These are phyloP conservation scores for Fraxinus latifolia DNA, from an alignment of 305 asterid species.

Conservation along the genomic window DNA sequence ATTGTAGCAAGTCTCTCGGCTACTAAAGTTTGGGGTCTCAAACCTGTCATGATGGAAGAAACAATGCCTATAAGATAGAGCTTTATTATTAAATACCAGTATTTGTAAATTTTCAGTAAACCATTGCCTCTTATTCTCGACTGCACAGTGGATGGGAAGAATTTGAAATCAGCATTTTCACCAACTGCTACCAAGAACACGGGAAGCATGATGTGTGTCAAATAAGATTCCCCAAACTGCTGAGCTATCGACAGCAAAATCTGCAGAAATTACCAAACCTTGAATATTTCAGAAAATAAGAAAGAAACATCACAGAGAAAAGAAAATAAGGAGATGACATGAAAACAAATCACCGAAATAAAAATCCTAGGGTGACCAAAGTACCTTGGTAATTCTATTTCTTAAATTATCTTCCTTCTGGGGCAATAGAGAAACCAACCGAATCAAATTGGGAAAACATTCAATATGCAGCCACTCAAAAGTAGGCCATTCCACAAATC, in stretches of 20 bases:
- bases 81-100: constrained; percentile 3
- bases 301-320: constrained; percentile 2
- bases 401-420: constrained; percentile 94
- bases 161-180: constrained; percentile 64
- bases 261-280: constrained; percentile 46
- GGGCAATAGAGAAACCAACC: constrained; percentile 73
- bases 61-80: constrained; percentile 12
- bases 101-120: neutral
- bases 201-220: constrained; percentile 84
- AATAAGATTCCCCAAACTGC: constrained; percentile 70
- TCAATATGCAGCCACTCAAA: constrained; percentile 88
- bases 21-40: constrained; percentile 68
- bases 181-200: constrained; percentile 86
- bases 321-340: neutral
- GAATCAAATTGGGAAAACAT: constrained; percentile 86
- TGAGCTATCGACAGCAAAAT: constrained; percentile 69
- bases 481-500: constrained; percentile 74
- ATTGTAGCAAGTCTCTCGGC: constrained; percentile 70
- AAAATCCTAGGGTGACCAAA: constrained; percentile 21
- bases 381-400: constrained; percentile 73
- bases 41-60: constrained; percentile 43
- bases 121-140: constrained; percentile 59
- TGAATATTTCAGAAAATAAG: constrained; percentile 25
- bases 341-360: constrained; percentile 20
- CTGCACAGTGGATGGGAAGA: constrained; percentile 56